These are phyloP conservation scores for Rhizopus sp. DNA, from an alignment of 371 early-diverging fungal genomes.

Conservation along the genomic window DNA sequence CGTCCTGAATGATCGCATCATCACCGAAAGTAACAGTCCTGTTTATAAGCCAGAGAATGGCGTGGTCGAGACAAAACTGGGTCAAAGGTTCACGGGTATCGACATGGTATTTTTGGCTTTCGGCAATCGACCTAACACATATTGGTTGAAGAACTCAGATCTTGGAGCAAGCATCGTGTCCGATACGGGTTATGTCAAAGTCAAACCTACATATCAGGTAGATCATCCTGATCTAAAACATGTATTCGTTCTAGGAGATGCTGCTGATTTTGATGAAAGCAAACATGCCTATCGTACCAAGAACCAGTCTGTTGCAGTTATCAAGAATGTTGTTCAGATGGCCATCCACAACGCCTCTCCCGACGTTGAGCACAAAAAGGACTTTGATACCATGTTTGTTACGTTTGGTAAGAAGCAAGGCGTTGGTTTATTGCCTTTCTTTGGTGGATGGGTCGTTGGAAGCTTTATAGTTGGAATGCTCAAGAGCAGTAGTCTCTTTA, in stretches of 20 bases:
- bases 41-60: slow-evolving; percentile 9
- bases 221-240: slow-evolving; percentile 34
- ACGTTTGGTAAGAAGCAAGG: slow-evolving; percentile 36
- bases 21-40: slow-evolving; percentile 15
- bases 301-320: slow-evolving; percentile 41
- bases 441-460: slow-evolving; percentile 16
- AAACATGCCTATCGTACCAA: slow-evolving; percentile 53
- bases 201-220: slow-evolving; percentile 60
- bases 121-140: slow-evolving; percentile 41
- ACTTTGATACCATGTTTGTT: slow-evolving; percentile 27
- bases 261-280: slow-evolving; percentile 47
- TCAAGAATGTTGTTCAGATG: slow-evolving; percentile 29
- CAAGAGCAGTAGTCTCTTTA: slow-evolving; percentile 8
- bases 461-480: slow-evolving; percentile 2
- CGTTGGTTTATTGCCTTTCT: slow-evolving; percentile 9
- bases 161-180: slow-evolving; percentile 16
- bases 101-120: slow-evolving; percentile 58
- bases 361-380: slow-evolving; percentile 24
- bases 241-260: slow-evolving; percentile 66
- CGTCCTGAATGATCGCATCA: slow-evolving; percentile 50
- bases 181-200: slow-evolving; percentile 32
- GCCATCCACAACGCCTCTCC: slow-evolving; percentile 11
- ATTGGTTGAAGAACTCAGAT: slow-evolving; percentile 21
- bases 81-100: slow-evolving; percentile 30
- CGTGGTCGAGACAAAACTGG: slow-evolving; percentile 29